phyloP scores from a whole-genome alignment of 306 rosid genomes.

The Oemleria cerasiformis region DNA sequence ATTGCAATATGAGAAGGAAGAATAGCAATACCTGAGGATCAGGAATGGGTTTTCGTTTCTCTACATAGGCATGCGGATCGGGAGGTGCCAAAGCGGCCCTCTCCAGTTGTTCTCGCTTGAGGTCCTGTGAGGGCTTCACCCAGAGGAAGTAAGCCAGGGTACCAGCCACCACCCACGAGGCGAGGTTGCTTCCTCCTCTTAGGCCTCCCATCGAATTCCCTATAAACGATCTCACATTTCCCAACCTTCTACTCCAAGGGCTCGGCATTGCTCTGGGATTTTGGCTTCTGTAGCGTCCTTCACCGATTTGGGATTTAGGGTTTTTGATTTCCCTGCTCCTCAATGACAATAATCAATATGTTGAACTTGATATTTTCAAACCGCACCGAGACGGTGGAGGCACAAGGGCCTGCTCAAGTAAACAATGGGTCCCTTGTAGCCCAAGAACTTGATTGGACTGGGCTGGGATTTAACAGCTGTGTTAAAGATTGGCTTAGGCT shows the following conservation, averaged over 20 bases:
- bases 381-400: constrained; percentile 22
- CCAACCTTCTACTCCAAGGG: constrained; percentile 71
- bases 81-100: constrained; percentile 64
- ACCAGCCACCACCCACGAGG: constrained; percentile 94
- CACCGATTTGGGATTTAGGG: neutral
- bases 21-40: constrained; percentile 64
- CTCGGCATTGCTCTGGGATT: constrained; percentile 44
- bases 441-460: neutral
- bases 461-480: no score
- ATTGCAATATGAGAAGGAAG: neutral
- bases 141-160: constrained; percentile 89
- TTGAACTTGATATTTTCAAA: neutral
- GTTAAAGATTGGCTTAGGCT: no score
- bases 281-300: neutral
- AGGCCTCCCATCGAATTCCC: constrained; percentile 84
- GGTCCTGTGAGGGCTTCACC: constrained; percentile 90
- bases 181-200: constrained; percentile 73
- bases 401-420: neutral
- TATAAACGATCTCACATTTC: constrained; percentile 67
- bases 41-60: constrained; percentile 81
- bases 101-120: constrained; percentile 75
- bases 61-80: constrained; percentile 63
- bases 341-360: neutral
- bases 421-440: neutral
- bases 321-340: constrained; percentile 1